A percentile compares a stretch with the other conserved stretches of the same genome.
Evolutionary conservation across 73 alveolate species (phyloP).

Genomic region (Halteria grandinella): DNA sequence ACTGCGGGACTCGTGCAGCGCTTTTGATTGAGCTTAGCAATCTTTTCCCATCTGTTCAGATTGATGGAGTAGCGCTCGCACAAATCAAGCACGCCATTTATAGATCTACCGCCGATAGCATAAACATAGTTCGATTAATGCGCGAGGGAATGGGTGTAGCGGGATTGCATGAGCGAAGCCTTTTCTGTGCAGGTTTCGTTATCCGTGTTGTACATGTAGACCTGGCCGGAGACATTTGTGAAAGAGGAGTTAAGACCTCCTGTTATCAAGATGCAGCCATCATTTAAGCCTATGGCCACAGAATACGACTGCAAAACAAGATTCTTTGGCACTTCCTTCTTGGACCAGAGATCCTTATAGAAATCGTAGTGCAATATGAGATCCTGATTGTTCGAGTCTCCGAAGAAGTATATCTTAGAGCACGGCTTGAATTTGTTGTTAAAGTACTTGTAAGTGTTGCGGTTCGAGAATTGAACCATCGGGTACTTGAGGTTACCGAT

Average conservation of each 20-base stretch:
- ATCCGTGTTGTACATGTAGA: slow-evolving; percentile 62
- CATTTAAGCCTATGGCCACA: slow-evolving; percentile 70
- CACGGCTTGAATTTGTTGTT: slow-evolving; percentile 32
- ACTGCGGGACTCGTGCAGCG: slow-evolving; percentile 76
- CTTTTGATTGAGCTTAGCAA: slow-evolving; percentile 67
- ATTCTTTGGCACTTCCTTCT: slow-evolving; percentile 66
- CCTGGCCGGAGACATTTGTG: slow-evolving; percentile 72
- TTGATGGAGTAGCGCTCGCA: slow-evolving; percentile 73
- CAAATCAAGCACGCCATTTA: slow-evolving; percentile 72
- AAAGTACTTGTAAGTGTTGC: slow-evolving; percentile 69
- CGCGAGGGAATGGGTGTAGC: slow-evolving; percentile 75
- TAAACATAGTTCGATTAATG: slow-evolving; percentile 66
- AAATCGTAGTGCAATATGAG: slow-evolving; percentile 64
- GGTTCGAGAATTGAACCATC: slow-evolving; percentile 52
- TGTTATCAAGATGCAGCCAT: slow-evolving; percentile 69
- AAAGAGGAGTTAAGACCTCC: slow-evolving; percentile 76
- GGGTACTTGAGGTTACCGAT: slow-evolving; percentile 68
- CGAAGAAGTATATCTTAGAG: slow-evolving; percentile 59
- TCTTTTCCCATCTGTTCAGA: slow-evolving; percentile 75
- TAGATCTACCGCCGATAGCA: slow-evolving; percentile 73
- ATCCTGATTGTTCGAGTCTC: slow-evolving; percentile 73
- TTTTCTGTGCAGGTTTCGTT: slow-evolving; percentile 65
- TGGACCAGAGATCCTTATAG: slow-evolving; percentile 58
- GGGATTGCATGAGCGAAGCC: slow-evolving; percentile 52
- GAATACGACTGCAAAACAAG: slow-evolving; percentile 66